Conservation (phyloP, 2,329 filamentous ascomycete genomes). For the Camptophora hylomeconis region DNA sequence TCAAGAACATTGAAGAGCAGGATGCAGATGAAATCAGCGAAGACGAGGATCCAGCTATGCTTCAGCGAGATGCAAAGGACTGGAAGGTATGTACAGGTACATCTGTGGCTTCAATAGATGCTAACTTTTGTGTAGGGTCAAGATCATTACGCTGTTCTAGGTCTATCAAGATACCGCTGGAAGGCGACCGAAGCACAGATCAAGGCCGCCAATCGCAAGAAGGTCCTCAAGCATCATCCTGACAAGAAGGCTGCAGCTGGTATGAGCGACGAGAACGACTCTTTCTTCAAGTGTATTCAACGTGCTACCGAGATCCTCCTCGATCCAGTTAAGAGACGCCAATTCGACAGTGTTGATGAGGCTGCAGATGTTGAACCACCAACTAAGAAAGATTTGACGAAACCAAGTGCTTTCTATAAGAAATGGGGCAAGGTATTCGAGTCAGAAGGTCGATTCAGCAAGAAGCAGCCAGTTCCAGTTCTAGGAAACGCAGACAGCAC, state of each 20-base stretch:
- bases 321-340: slow-evolving; percentile 81
- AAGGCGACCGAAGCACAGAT: slow-evolving; percentile 95
- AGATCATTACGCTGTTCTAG: slow-evolving; percentile 96
- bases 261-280: slow-evolving; percentile 71
- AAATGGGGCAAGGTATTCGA: slow-evolving; percentile 85
- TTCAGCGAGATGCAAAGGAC: slow-evolving; percentile 90
- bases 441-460: slow-evolving; percentile 84
- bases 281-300: slow-evolving; percentile 99
- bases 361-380: slow-evolving; percentile 85
- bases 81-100: slow-evolving; percentile 66
- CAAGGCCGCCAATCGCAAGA: slow-evolving; percentile 97
- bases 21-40: slow-evolving; percentile 88
- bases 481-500: slow-evolving; percentile 74
- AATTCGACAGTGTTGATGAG: slow-evolving; percentile 95
- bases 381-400: slow-evolving; percentile 69
- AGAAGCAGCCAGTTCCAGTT: slow-evolving; percentile 71
- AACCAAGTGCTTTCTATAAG: slow-evolving; percentile 80
- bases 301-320: slow-evolving; percentile 89
- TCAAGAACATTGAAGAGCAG: slow-evolving; percentile 89
- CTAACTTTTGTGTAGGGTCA: slow-evolving; percentile 46
- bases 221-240: slow-evolving; percentile 96
- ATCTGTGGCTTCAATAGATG: not conserved
- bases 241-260: slow-evolving; percentile 96
- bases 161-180: slow-evolving; percentile 81
- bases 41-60: slow-evolving; percentile 81